phyloP scores from a whole-genome alignment of 805 yeast genomes.

The Candida maltosa region DNA sequence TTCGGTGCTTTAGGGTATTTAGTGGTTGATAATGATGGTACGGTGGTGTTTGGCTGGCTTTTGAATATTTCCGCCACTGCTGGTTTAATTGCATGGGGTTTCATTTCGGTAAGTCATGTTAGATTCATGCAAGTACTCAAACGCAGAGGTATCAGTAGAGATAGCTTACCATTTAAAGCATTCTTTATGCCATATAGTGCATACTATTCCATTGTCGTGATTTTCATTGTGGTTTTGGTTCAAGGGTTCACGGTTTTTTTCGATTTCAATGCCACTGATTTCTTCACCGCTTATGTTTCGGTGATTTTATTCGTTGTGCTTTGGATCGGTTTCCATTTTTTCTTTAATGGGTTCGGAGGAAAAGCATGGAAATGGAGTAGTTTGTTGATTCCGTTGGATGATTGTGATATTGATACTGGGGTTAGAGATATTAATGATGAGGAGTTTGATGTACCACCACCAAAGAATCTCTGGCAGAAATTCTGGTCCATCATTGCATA shows the following conservation, averaged over 20 bases:
- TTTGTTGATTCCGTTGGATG: constrained; percentile 44
- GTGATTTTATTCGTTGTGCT: constrained; percentile 54
- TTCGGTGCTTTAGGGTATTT: constrained; percentile 66
- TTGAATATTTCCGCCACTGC: constrained; percentile 74
- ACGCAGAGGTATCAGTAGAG: constrained; percentile 61
- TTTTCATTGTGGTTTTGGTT: constrained; percentile 56
- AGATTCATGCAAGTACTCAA: constrained; percentile 67
- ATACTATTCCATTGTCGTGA: constrained; percentile 55
- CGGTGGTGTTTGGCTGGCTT: constrained; percentile 66
- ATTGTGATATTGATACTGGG: constrained; percentile 69
- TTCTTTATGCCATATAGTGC: constrained; percentile 64
- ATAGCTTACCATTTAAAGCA: constrained; percentile 73
- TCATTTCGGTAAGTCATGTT: constrained; percentile 60
- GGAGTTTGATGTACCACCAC: constrained; percentile 55
- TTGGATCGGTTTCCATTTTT: constrained; percentile 55
- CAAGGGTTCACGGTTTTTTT: constrained; percentile 73
- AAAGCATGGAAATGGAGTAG: constrained; percentile 26
- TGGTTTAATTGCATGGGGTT: constrained; percentile 72
- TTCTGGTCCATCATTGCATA: constrained; percentile 43
- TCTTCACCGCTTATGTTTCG: constrained; percentile 73
- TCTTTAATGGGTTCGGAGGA: constrained; percentile 40
- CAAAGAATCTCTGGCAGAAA: constrained; percentile 52
- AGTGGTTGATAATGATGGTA: constrained; percentile 49
- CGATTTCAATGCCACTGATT: constrained; percentile 47
- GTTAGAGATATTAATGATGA: constrained; percentile 60